A percentile compares a stretch with the other conserved stretches of the same genome.
Conservation (phyloP, 2,329 filamentous ascomycete species). For the Hymenoscyphus scutula region DNA sequence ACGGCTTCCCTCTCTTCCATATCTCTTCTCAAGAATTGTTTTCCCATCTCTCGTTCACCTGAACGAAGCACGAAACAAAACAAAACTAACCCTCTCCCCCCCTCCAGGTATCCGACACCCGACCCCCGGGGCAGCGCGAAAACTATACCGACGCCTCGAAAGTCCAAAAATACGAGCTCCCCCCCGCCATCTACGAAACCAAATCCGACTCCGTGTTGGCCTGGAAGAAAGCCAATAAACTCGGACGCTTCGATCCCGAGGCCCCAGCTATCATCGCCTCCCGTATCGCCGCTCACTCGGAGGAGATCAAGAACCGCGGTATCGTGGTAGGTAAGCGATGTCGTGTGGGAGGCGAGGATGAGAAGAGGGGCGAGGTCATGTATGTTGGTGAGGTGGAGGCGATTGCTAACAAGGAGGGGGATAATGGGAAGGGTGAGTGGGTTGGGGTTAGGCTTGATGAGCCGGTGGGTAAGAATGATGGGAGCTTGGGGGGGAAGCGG, state of each 20-base stretch:
- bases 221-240: constrained; percentile 92
- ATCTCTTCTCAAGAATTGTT: neutral
- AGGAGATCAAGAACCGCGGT: constrained; percentile 68
- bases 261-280: constrained; percentile 72
- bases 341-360: constrained; percentile 65
- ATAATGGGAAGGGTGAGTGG: constrained; percentile 61
- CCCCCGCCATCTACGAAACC: constrained; percentile 79
- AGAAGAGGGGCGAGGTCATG: constrained; percentile 63
- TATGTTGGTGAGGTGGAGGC: constrained; percentile 74
- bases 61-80: neutral
- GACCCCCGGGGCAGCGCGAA: constrained; percentile 69
- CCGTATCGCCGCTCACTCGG: constrained; percentile 64
- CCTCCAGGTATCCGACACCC: constrained; percentile 71
- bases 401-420: constrained; percentile 50
- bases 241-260: constrained; percentile 92
- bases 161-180: constrained; percentile 88
- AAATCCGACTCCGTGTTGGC: constrained; percentile 86
- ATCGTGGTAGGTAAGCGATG: constrained; percentile 63
- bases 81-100: constrained; percentile 17
- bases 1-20: neutral
- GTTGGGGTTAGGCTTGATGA: constrained; percentile 75
- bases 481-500: constrained; percentile 62
- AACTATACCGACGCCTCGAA: constrained; percentile 79
- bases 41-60: neutral
- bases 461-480: constrained; percentile 80